Evolutionary conservation across 345 rosid genomes (phyloP).

Genomic region (Eucalyptus pauciflora): DNA sequence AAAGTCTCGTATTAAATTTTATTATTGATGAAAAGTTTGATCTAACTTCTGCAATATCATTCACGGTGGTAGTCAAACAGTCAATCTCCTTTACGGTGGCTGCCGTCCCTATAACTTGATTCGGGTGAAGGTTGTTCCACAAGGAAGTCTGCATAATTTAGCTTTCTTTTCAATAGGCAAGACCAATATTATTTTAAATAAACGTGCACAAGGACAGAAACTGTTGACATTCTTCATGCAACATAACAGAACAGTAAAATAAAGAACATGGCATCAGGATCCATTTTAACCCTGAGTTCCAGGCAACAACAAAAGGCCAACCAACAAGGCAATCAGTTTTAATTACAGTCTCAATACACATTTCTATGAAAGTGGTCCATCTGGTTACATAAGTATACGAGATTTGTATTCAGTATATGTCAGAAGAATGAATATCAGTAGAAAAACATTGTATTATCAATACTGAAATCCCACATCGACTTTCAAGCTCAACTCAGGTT

Average conservation of each 20-base stretch:
- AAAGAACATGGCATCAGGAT: background rate
- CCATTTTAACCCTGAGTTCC: background rate
- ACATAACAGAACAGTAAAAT: background rate
- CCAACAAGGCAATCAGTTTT: background rate
- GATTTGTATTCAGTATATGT: background rate
- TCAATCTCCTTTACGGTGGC: conserved; percentile 74
- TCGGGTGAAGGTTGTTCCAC: conserved; percentile 93
- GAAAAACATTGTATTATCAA: background rate
- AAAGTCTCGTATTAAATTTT: conserved; percentile 35
- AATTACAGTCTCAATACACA: background rate
- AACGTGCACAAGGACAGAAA: background rate
- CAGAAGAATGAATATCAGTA: background rate
- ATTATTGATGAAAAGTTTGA: conserved; percentile 49
- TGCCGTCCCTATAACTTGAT: conserved; percentile 72
- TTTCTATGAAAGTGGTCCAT: background rate
- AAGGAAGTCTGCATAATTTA: conserved; percentile 51
- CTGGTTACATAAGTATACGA: background rate
- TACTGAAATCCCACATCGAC: background rate
- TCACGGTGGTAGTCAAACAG: conserved; percentile 67
- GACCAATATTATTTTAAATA: background rate
- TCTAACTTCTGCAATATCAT: conserved; percentile 57
- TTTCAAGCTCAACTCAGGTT: background rate
- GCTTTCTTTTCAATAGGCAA: background rate
- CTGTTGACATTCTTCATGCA: background rate
- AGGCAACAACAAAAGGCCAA: background rate